Conservation (phyloP, 208 protist genomes). For the Trypanosoma grayi region DNA sequence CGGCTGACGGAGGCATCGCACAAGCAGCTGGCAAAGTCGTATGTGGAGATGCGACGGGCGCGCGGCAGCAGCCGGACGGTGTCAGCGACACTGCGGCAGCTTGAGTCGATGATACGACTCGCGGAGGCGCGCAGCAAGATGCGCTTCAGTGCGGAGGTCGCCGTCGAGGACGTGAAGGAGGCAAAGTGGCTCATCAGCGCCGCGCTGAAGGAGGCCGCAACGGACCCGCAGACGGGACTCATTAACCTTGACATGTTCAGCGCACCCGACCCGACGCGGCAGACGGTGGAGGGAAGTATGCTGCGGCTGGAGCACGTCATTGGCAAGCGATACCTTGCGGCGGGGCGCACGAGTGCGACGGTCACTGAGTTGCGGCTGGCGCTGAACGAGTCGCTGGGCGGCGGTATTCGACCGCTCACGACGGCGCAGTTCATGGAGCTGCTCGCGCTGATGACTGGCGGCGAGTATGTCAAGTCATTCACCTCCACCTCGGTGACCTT, state of each 20-base stretch:
- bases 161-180: constrained; percentile 83
- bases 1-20: constrained; percentile 88
- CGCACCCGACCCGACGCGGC: constrained; percentile 72
- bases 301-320: constrained; percentile 67
- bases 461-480: constrained; percentile 74
- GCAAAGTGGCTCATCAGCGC: constrained; percentile 88
- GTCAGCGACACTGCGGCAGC: constrained; percentile 97
- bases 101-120: constrained; percentile 99
- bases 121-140: constrained; percentile 93
- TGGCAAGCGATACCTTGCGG: constrained; percentile 42
- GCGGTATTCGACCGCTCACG: constrained; percentile 48
- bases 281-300: constrained; percentile 83
- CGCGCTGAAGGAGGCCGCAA: constrained; percentile 86
- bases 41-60: constrained; percentile 91
- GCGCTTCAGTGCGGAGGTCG: constrained; percentile 76
- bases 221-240: constrained; percentile 82
- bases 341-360: constrained; percentile 36
- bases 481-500: constrained; percentile 64
- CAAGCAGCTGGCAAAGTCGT: constrained; percentile 88
- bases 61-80: constrained; percentile 92
- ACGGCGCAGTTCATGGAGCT: constrained; percentile 80
- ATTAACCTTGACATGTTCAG: constrained; percentile 91
- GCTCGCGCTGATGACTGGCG: constrained; percentile 70
- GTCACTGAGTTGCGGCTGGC: constrained; percentile 66
- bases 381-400: constrained; percentile 65